Base-by-base conservation (phyloP, 805 yeast species). In the Saccharomycopsis capsularis region DNA sequence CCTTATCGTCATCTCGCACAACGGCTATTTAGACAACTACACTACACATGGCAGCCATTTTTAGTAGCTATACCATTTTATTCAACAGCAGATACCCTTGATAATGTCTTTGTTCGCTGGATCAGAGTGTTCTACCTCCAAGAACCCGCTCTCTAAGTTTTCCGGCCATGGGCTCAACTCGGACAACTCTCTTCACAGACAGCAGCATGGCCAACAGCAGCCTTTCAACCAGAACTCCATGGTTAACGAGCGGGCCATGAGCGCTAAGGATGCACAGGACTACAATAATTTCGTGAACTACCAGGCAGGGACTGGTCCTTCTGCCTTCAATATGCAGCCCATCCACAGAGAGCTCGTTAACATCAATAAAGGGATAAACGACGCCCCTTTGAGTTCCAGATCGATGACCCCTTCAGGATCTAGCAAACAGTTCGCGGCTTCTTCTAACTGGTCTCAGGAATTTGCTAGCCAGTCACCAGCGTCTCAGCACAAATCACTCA, bases 231-330 rank as follows among this genome's bases (percentile, higher is more conserved):
- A 41, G 51, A 60, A n/a, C 58, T 52, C 44, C 49, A 51, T 51
- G 46, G 44, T 42, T 30, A 40, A 21, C 15, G 51, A 44, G 15
- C 55, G 62, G 37, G 56, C 49, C 25, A 56, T 66, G 61, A 53
- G 59, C 15, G 57, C 55, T 42, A 57, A 56, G 16, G 71, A 67
- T 53, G 59, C 57, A 41, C 60, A 57, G 49, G 47, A 62, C 52
- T 52, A 65, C 54, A 60, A 61, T 44, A 56, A 55, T 24, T 66
- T 67, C 59, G 56, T 57, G 35, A 51, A 51, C 29, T 54, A 49
- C 15, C 13, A 34, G 7, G n/a, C 13, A 11, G 19, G 19, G 7
- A n/a, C 44, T 6, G 27, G 18, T 25, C 16, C 16, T 39, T 11
- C 21, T 15, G 15, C 46, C 3, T 47, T 47, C 34, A 47, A 47